These are phyloP conservation scores for Euphrasia arctica DNA, from an alignment of 305 asterid species.

Conservation along the genomic window DNA sequence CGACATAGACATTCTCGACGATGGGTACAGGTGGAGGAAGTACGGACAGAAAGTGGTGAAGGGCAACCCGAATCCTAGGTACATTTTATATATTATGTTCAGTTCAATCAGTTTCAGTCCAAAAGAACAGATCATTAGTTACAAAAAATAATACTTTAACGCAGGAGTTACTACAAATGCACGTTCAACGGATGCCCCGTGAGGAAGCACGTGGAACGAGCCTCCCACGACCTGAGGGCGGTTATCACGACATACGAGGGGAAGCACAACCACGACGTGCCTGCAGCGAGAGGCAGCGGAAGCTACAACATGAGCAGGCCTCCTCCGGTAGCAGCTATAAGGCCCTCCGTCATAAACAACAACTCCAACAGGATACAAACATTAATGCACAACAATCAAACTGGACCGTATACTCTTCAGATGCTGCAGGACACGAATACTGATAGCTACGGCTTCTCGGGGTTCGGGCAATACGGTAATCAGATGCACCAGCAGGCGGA, in stretches of 20 bases:
- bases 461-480: conserved; percentile 25
- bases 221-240: conserved; percentile 78
- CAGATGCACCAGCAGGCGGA: too few species aligned
- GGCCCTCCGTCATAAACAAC: conserved; percentile 45
- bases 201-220: conserved; percentile 92
- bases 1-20: conserved; percentile 62
- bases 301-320: conserved; percentile 44
- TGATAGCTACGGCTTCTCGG: conserved; percentile 13
- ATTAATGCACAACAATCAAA: conserved; percentile 36
- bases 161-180: conserved; percentile 94
- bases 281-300: conserved; percentile 88
- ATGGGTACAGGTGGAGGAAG: conserved; percentile 71
- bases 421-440: conserved; percentile 49
- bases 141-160: conserved; percentile 1
- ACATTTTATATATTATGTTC: conserved; percentile 7
- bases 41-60: conserved; percentile 64
- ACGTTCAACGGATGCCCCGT: conserved; percentile 78
- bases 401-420: conserved; percentile 57
- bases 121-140: too few species aligned
- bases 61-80: conserved; percentile 69
- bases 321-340: conserved; percentile 29
- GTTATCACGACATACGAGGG: conserved; percentile 95
- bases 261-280: conserved; percentile 92
- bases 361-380: conserved; percentile 25
- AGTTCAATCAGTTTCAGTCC: neutral